A percentile compares a stretch with the other conserved stretches of the same genome.
phyloP scores from a whole-genome alignment of 1,284 basidiomycete genomes.

The Tilletiopsis washingtonensis region DNA sequence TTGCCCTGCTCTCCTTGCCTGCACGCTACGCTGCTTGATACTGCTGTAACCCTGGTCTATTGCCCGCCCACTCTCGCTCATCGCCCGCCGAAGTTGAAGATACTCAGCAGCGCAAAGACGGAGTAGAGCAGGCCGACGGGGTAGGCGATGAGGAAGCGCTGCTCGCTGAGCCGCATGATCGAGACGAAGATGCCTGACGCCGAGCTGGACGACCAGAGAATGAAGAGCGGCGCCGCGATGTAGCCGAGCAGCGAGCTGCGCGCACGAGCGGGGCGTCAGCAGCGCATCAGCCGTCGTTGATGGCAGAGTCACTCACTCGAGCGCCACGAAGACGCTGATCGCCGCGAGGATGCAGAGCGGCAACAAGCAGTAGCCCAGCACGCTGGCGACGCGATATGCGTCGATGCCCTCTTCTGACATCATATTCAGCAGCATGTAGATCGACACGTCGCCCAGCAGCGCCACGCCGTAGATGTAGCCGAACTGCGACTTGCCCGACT shows the following conservation, averaged over 20 bases:
- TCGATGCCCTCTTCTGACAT: constrained; percentile 96
- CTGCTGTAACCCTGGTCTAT: too few species aligned
- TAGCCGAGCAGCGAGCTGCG: constrained; percentile 28
- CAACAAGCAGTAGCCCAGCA: constrained; percentile 91
- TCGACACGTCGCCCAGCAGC: constrained; percentile 82
- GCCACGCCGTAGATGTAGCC: constrained; percentile 98
- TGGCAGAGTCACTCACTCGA: constrained; percentile 64
- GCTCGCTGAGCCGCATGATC: constrained; percentile 40
- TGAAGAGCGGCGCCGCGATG: constrained; percentile 41
- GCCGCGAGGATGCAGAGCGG: constrained; percentile 95
- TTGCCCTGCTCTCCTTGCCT: too few species aligned
- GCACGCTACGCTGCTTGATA: too few species aligned
- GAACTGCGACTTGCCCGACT: constrained; percentile 98
- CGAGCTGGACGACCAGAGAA: constrained; percentile 43
- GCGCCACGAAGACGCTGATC: constrained; percentile 73
- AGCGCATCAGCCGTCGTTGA: neutral
- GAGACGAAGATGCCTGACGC: constrained; percentile 47
- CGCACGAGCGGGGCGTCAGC: neutral
- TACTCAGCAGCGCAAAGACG: constrained; percentile 43
- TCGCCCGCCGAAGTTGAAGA: constrained; percentile 35
- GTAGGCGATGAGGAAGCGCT: constrained; percentile 44
- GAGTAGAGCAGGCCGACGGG: constrained; percentile 45
- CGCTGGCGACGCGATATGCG: constrained; percentile 88
- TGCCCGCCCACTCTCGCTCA: too few species aligned
- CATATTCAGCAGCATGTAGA: constrained; percentile 91